Conservation (phyloP, 768 basidiomycete species). For the Termitomyces sp. region DNA sequence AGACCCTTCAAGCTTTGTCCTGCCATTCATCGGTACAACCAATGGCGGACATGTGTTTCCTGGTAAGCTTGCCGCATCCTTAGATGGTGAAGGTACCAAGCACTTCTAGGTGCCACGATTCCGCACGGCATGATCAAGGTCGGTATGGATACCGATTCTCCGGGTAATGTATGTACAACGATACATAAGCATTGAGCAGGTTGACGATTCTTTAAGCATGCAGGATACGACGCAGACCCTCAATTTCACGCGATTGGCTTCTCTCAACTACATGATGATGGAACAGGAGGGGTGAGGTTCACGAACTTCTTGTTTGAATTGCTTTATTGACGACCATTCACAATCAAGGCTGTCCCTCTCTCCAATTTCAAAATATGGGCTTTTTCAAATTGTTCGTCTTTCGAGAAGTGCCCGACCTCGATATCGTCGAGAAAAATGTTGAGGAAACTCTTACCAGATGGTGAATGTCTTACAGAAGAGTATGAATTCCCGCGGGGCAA, state of each 20-base stretch:
- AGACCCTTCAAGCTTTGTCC: constrained; percentile 42
- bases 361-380: constrained; percentile 63
- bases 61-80: constrained; percentile 27
- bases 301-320: not conserved
- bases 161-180: constrained; percentile 40
- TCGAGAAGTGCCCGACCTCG: constrained; percentile 47
- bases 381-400: constrained; percentile 42
- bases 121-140: constrained; percentile 70
- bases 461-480: constrained; percentile 21
- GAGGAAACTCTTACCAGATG: constrained; percentile 44
- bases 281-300: constrained; percentile 50
- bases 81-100: not conserved
- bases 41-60: constrained; percentile 66
- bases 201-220: constrained; percentile 27
- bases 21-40: constrained; percentile 59
- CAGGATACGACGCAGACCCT: constrained; percentile 41
- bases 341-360: constrained; percentile 39
- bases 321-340: not conserved
- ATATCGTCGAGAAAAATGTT: constrained; percentile 38
- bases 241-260: constrained; percentile 47
- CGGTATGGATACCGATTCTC: constrained; percentile 64
- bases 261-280: constrained; percentile 59
- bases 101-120: constrained; percentile 45
- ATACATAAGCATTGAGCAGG: not conserved
- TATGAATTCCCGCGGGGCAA: not conserved